Evolutionary conservation across 352 stramenopile genomes (phyloP), one percentile per base, ranked within the genome.

Genomic region (Thalassiosira mediterranea): DNA sequence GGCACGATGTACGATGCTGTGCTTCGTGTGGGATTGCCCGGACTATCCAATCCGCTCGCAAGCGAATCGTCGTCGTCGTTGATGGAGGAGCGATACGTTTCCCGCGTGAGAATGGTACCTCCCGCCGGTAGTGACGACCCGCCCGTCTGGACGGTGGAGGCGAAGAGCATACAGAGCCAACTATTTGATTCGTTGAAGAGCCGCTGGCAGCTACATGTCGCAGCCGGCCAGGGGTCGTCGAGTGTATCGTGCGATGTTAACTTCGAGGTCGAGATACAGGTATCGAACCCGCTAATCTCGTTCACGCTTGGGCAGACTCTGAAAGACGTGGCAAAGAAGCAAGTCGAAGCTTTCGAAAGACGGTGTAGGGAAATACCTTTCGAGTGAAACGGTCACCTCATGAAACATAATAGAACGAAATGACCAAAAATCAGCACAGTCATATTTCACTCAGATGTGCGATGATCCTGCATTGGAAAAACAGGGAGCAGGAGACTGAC

Each of bases 281-380:
- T 88, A 10, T 76, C 68, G 7, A 81, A 91, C 81, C 82, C 84
- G 23, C 3, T 89, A 1, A 75, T 89, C 58, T 76, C 66, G 28
- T 47, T 74, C 17, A 67, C 64, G 3, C 51, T 91, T n/a, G 82
- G 88, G 72, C 47, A 57, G 48, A 70, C 88, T 2, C 69, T 91
- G 32, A 58, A 83, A 54, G 62, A 88, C 64, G 82, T 91, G 28
- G 85, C 78, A 8, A 72, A 32, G 53, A 72, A 72, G 31, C 85
- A 91, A 79, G 74, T 91, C 4, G 80, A 78, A 32, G 85, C 85
- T 0, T 91, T 91, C 77, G 79, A 88, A 59, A 81, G 70, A 52
- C 58, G 82, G 23, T 88, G 85, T 68, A 56, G 72, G 26, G 49
- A 70, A 34, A 38, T 88, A 51, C 83, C 79, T 46, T 68, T 80